phyloP scores from a whole-genome alignment of 331 rosid genomes.

The Arachis monticola region DNA sequence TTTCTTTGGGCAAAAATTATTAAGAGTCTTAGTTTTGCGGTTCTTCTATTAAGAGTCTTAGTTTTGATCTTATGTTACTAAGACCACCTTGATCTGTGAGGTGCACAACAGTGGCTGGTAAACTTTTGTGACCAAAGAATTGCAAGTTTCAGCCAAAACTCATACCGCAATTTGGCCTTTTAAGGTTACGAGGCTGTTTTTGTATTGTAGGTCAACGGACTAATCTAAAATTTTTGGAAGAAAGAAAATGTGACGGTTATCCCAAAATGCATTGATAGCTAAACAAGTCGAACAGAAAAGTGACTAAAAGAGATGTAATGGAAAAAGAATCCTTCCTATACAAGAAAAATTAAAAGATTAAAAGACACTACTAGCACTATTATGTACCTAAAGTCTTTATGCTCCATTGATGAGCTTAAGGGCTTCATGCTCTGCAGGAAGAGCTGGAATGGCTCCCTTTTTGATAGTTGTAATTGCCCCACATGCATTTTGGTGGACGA shows the following conservation, averaged over 20 bases:
- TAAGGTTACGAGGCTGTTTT: no score
- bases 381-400: no score
- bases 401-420: background rate
- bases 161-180: background rate
- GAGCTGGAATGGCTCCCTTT: constrained; percentile 93
- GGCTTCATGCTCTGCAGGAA: constrained; percentile 66
- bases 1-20: no score
- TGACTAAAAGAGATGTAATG: constrained; percentile 3
- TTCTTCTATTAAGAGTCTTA: constrained; percentile 11
- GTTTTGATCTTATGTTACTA: no score
- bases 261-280: constrained; percentile 15
- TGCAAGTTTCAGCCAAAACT: background rate
- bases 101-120: background rate
- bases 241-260: background rate
- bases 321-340: background rate
- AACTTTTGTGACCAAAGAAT: background rate
- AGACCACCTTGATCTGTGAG: background rate
- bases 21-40: no score
- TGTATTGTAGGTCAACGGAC: background rate
- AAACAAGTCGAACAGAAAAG: constrained; percentile 20
- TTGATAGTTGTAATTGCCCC: no score
- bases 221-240: constrained; percentile 33
- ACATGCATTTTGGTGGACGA: no score
- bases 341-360: constrained; percentile 8
- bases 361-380: background rate